Evolutionary conservation across 1,139 yeast species (phyloP).

Genomic region (Sugiyamaella castrensis): DNA sequence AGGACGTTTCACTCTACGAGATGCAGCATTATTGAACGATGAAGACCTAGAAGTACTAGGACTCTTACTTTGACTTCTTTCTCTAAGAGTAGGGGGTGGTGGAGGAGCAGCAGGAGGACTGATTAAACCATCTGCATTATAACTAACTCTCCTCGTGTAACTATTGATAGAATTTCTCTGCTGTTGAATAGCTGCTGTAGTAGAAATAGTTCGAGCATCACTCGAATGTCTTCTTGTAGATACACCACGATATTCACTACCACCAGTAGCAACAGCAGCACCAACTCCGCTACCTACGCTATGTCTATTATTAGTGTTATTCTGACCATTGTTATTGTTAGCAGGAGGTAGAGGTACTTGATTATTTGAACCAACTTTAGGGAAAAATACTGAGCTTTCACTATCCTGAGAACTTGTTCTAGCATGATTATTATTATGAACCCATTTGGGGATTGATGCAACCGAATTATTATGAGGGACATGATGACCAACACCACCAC

Average conservation of each 20-base stretch:
- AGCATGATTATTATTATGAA: not conserved
- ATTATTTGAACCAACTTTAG: conserved; percentile 17
- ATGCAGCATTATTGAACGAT: conserved; percentile 3
- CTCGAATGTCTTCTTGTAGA: conserved; percentile 8
- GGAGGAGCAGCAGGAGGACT: conserved; percentile 17
- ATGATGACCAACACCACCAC: not conserved
- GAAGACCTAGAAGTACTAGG: conserved; percentile 11
- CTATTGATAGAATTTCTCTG: conserved; percentile 3
- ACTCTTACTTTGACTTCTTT: conserved; percentile 6
- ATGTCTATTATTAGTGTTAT: no score
- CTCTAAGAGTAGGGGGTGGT: conserved; percentile 14
- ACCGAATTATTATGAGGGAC: not conserved
- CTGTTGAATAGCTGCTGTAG: conserved; percentile 3
- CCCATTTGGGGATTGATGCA: conserved; percentile 10
- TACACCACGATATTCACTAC: not conserved
- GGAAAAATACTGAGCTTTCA: conserved; percentile 26
- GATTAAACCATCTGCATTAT: conserved; percentile 5
- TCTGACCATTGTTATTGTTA: not conserved
- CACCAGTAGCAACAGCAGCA: not conserved
- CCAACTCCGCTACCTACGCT: no score
- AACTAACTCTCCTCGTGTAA: conserved; percentile 9
- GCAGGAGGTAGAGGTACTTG: conserved; percentile 16
- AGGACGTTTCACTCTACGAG: conserved; percentile 19
- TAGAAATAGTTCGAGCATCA: conserved; percentile 6
- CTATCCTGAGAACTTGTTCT: conserved; percentile 19